Conservation (phyloP, 805 yeast species). For the Osmozyma mogii region DNA sequence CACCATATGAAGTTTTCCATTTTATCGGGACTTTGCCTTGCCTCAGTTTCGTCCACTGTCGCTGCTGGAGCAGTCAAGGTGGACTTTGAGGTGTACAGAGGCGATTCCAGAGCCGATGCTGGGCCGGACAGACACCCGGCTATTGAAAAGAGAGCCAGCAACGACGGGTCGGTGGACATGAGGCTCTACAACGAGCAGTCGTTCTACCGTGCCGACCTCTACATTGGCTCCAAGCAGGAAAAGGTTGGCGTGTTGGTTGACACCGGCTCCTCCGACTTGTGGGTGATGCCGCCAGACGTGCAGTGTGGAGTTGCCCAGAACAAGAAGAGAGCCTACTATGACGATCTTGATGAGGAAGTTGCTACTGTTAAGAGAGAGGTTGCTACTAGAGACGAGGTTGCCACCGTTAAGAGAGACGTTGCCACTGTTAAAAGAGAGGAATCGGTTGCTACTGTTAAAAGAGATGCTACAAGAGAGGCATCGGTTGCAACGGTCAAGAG, state of each 20-base stretch:
- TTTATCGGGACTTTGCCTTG: neutral
- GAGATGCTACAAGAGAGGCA: no score
- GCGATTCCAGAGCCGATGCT: slow-evolving; percentile 4
- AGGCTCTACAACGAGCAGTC: slow-evolving; percentile 1
- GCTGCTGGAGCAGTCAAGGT: slow-evolving; percentile 1
- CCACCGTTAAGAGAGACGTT: no score
- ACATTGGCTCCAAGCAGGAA: slow-evolving; percentile 18
- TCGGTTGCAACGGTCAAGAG: no score
- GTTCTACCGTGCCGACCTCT: slow-evolving; percentile 2
- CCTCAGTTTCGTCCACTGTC: neutral
- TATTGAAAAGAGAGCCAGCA: slow-evolving; percentile 4
- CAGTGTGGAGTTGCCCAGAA: no score
- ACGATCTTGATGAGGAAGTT: no score
- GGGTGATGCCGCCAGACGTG: slow-evolving; percentile 36
- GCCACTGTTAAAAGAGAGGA: no score
- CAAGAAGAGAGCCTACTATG: no score
- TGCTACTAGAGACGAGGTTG: no score
- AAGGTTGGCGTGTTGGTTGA: slow-evolving; percentile 26
- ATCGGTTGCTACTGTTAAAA: no score
- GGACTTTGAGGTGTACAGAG: slow-evolving; percentile 2
- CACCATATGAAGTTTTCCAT: no score
- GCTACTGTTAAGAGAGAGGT: no score
- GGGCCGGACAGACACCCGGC: slow-evolving; percentile 1
- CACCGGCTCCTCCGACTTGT: slow-evolving; percentile 37
- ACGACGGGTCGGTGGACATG: neutral